These are phyloP conservation scores for Fusarium sulawesiense DNA, from an alignment of 2,329 filamentous ascomycete genomes.

Conservation along the genomic window DNA sequence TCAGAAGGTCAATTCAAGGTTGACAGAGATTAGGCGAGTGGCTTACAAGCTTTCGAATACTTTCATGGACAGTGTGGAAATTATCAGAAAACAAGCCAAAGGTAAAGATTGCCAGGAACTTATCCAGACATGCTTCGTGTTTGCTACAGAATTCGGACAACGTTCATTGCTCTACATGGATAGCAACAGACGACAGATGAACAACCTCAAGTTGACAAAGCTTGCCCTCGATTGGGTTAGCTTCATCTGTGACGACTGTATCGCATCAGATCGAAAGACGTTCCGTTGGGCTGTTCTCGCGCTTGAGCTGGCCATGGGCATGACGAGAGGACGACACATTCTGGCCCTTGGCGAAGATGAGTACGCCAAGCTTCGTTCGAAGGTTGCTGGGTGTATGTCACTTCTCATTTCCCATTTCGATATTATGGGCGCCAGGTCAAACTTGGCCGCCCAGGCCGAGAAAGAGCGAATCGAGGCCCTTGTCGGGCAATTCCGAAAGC, in stretches of 20 bases:
- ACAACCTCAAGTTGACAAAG: constrained; percentile 94
- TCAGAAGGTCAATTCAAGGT: constrained; percentile 87
- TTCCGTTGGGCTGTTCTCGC: constrained; percentile 98
- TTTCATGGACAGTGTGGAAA: constrained; percentile 98
- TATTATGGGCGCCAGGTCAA: constrained; percentile 97
- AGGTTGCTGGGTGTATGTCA: constrained; percentile 97
- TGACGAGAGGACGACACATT: constrained; percentile 94
- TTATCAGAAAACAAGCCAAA: constrained; percentile 85
- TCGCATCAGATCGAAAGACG: constrained; percentile 92
- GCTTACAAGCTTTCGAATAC: constrained; percentile 97
- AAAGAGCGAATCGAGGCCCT: constrained; percentile 87
- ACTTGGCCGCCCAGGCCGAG: constrained; percentile 91
- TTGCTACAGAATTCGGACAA: constrained; percentile 98
- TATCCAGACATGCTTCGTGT: constrained; percentile 97
- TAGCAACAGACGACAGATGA: constrained; percentile 93
- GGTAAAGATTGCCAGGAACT: constrained; percentile 92
- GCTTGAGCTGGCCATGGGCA: constrained; percentile 95
- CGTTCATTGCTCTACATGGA: constrained; percentile 96
- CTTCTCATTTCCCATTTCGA: constrained; percentile 98
- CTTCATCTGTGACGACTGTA: constrained; percentile 97
- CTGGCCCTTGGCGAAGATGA: constrained; percentile 90
- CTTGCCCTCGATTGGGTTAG: constrained; percentile 96
- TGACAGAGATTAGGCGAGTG: constrained; percentile 95
- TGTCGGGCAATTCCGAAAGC: constrained; percentile 77
- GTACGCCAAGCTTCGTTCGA: constrained; percentile 82